These are phyloP conservation scores for Dunaliella primolecta DNA, from an alignment of 139 green algal genomes.

Conservation along the genomic window DNA sequence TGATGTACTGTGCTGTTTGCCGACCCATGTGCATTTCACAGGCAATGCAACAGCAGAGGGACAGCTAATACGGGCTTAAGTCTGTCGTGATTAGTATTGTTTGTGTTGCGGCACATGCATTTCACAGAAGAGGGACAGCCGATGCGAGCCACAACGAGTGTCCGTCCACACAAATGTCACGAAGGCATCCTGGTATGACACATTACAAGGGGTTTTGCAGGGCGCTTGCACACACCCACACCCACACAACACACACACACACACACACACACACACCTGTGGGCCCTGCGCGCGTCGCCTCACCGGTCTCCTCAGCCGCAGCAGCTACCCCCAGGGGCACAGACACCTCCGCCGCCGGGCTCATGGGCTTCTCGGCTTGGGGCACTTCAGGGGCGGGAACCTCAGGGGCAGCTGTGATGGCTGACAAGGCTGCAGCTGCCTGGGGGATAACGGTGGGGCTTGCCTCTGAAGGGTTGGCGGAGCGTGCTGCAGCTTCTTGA, in stretches of 20 bases:
- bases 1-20: no score
- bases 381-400: background rate
- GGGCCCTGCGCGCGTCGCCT: background rate
- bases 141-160: no score
- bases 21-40: no score
- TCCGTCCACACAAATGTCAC: no score
- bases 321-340: background rate
- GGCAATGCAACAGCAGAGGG: no score
- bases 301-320: background rate
- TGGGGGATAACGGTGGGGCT: background rate
- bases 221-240: background rate
- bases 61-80: no score
- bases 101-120: no score
- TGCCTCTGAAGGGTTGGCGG: background rate
- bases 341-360: background rate
- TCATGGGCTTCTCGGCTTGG: background rate
- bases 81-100: no score
- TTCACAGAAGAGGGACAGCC: no score
- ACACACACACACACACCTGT: background rate
- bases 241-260: background rate
- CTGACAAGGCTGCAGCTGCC: background rate
- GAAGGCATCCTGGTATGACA: no score
- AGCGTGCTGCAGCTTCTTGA: slow-evolving; percentile 8
- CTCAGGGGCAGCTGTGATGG: background rate
- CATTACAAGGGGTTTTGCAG: no score